Base-by-base conservation (phyloP, 2,329 filamentous ascomycete genomes). In the Sordariomycetes sp. region DNA sequence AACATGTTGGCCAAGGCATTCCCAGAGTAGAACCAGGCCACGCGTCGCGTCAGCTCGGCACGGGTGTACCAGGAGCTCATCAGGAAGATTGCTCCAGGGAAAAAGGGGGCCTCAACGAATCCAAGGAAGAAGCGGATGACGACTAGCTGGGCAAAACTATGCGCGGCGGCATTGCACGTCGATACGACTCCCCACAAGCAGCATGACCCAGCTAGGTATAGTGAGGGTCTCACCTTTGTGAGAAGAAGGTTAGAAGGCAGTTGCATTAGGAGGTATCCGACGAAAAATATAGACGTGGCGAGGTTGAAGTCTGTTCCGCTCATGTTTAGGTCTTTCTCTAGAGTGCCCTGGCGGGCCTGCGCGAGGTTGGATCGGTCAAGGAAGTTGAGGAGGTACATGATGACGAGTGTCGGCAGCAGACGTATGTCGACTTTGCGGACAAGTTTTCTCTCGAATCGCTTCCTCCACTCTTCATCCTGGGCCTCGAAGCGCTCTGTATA, bases 221-320 rank as follows among this genome's bases (percentile, higher is more conserved):
- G 64, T 13, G 68, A 69, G 1, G 72, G 72, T 35, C 65, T 67
- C 3, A 53, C 8, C 25, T 57, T 54, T 2, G 60, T 58, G 5
- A 65, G 57, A 28, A 60, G 58, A 57, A 59, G 83, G 53, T 65
- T 65, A 8, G 62, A 63, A 0, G 63, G 63, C n/a, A 65, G 62
- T 45, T 63, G 64, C 34, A 65, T 59, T 1, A 65, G 3, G 20
- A 64, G 56, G 13, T 63, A 84, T 8, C 80, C 80, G 1, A 79
- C 71, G 0, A 77, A 82, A 72, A 79, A 84, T 50, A 73, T 74
- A 2, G 77, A 74, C 55, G 61, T 63, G 24, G 69, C 63, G 52
- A 80, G 76, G 58, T 81, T 81, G 42, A 81, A 72, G 59, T 82
- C 66, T 59, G 79, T 80, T 3, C 72, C 69, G 52, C 73, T 72